phyloP scores from a whole-genome alignment of 495 filamentous ascomycete species.

The Aspergillus ellipticus region DNA sequence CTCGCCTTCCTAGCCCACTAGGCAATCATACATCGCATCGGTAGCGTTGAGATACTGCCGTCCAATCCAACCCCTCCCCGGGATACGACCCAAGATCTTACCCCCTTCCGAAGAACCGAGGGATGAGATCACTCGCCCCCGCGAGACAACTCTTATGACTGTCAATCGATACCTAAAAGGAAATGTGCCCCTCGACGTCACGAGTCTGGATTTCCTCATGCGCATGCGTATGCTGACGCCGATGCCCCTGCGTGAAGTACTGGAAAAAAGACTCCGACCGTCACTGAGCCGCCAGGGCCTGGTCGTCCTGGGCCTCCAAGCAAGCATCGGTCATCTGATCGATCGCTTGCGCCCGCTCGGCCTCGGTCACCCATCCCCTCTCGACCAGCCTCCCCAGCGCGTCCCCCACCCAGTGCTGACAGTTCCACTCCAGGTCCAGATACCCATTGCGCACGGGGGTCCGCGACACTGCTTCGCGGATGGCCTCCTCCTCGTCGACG shows the following conservation, averaged over 20 bases:
- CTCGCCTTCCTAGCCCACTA: no score
- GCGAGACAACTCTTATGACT: not conserved
- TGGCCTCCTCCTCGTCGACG: conserved; percentile 15
- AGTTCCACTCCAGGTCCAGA: conserved; percentile 29
- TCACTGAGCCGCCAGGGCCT: not conserved
- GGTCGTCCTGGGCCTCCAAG: conserved; percentile 23
- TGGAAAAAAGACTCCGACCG: not conserved
- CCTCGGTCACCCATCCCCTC: conserved; percentile 18
- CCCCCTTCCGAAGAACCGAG: not conserved
- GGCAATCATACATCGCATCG: no score
- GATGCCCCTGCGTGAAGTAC: no score
- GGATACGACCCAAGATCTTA: not conserved
- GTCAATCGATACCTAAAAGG: not conserved
- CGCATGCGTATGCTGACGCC: no score
- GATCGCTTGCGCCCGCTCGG: conserved; percentile 18
- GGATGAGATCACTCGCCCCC: not conserved
- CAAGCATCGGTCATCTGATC: conserved; percentile 28
- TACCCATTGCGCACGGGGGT: conserved; percentile 25
- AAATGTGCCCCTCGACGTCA: no score
- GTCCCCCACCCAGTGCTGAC: conserved; percentile 35
- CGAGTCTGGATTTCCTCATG: no score
- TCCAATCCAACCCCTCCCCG: not conserved
- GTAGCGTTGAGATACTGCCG: not conserved
- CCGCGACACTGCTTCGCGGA: conserved; percentile 16
- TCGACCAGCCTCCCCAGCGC: conserved; percentile 23